These are phyloP conservation scores for Verbascum thapsus DNA, from an alignment of 257 asterid species.

Conservation along the genomic window DNA sequence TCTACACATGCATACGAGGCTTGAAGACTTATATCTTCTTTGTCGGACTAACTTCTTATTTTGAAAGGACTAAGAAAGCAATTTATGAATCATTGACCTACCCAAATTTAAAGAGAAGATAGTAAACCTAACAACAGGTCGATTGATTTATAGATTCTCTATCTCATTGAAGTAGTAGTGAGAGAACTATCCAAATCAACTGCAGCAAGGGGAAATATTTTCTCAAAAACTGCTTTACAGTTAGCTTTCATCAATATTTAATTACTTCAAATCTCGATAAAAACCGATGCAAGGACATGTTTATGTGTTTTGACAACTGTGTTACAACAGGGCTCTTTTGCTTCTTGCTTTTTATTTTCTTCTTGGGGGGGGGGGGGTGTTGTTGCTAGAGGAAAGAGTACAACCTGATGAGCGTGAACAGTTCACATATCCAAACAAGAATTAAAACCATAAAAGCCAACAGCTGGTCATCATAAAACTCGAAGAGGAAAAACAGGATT, in stretches of 20 bases:
- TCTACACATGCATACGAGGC: background rate
- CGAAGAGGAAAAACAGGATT: conserved; percentile 92
- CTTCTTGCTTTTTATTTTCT: background rate
- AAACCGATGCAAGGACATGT: conserved; percentile 1
- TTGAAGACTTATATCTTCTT: background rate
- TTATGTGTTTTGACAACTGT: conserved; percentile 2
- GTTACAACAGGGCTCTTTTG: background rate
- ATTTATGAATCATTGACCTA: background rate
- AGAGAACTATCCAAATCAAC: conserved; percentile 2
- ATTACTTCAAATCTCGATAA: conserved; percentile 1
- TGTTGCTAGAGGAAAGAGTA: conserved; percentile 39
- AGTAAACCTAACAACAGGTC: background rate
- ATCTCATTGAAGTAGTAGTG: background rate
- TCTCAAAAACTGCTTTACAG: background rate
- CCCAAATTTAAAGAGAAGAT: background rate
- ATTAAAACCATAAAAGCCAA: conserved; percentile 97
- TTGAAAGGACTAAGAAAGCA: background rate
- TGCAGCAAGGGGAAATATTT: background rate
- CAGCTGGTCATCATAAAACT: conserved; percentile 96
- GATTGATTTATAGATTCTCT: background rate
- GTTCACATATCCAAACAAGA: conserved; percentile 98
- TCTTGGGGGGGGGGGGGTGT: conserved; percentile 26
- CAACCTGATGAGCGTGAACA: conserved; percentile 96
- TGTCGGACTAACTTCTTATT: background rate
- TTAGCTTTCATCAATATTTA: conserved; percentile 6